phyloP scores from a whole-genome alignment of 202 grass and related monocot genomes.

The Zizania palustris region DNA sequence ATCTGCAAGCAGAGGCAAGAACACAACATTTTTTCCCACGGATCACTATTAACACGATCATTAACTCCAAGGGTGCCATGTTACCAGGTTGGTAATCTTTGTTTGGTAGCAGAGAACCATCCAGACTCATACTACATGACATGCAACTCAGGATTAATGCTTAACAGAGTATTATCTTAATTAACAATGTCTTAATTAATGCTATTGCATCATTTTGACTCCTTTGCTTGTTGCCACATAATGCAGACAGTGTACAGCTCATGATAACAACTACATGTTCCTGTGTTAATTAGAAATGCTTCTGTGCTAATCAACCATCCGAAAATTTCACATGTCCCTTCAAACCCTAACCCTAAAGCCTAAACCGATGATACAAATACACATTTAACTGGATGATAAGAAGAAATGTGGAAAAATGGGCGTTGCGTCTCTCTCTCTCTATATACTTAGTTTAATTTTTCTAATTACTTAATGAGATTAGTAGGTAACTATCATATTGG shows the following conservation, averaged over 20 bases:
- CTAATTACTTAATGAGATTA: no score
- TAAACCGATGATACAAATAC: no score
- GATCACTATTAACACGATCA: not conserved
- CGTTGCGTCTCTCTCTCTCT: no score
- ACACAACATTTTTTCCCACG: constrained; percentile 3
- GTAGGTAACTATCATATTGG: no score
- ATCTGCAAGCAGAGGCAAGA: constrained; percentile 16
- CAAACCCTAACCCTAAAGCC: no score
- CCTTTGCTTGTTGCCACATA: not conserved
- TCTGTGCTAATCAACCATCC: not conserved
- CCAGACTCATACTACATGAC: not conserved
- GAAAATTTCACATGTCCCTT: not conserved
- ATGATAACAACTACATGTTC: constrained; percentile 21
- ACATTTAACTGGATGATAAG: no score
- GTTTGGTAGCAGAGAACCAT: not conserved
- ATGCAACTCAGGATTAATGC: not conserved
- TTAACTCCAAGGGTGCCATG: not conserved
- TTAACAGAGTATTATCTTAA: no score
- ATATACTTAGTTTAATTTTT: no score
- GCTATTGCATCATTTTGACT: constrained; percentile 10
- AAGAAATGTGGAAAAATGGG: no score
- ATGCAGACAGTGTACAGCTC: constrained; percentile 30
- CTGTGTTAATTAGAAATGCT: constrained; percentile 1
- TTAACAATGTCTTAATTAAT: no score
- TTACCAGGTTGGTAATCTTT: not conserved